Base-by-base conservation (phyloP, 2,329 filamentous ascomycete species). In the Stemphylium vesicarium region DNA sequence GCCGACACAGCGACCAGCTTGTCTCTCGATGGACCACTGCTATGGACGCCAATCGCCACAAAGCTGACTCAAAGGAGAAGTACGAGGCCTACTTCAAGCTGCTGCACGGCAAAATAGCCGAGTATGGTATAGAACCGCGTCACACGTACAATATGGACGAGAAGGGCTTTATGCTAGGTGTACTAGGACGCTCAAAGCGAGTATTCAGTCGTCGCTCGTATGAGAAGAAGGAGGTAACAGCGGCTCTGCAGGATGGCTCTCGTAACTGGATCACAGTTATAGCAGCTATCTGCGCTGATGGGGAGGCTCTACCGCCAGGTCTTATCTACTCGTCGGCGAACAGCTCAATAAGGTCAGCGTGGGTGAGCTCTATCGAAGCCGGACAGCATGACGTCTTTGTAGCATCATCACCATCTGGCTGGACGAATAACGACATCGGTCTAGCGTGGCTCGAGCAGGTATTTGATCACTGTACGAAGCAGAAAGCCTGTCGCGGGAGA, bases 91-190 rank as follows among this genome's bases (percentile, higher is more conserved):
- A 59, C 37, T 60, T 60, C 38, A 20, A 58, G 12, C 26, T 60
- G 1, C 33, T 58, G 32, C 44, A 52, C 9, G 6, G 38, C 9
- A 60, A 57, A 33, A 63, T 60, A 9, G 36, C 22, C 13, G 10
- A 60, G 26, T 60, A 58, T 36, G 16, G 46, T 8, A 29, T 63
- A 24, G 41, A 53, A 16, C 29, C 40, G 29, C 5, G 18, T 12
- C 24, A 56, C 29, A 60, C 41, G 18, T 63, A 57, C 41, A 54
- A 57, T 59, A 59, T 55, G 33, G 57, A 54, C 36, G 46, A 50
- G 45, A 59, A 55, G n/a, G 48, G 48, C 38, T 53, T 57, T 32
- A 36, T 50, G 13, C 49, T 49, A 49, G 40, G 53, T 11, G 40
- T 49, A 29, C 26, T 42, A 13, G 35, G 24, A 11, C 32, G 7